Base-by-base conservation (phyloP, 495 filamentous ascomycete species). In the Pyronema omphalodes region DNA sequence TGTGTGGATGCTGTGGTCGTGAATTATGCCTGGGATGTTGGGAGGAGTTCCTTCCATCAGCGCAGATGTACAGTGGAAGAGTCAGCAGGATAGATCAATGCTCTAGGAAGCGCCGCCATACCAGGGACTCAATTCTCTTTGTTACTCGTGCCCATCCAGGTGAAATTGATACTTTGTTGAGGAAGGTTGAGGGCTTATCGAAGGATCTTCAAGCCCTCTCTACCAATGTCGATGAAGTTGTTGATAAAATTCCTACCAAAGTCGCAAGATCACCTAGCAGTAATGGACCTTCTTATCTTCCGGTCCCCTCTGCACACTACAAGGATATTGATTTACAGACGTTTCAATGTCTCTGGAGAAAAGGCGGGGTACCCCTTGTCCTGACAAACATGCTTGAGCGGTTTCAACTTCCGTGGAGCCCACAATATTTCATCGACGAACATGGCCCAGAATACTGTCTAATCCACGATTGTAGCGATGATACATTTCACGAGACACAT, bases 21-120 rank as follows among this genome's bases (percentile, higher is more conserved):
- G 65, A 67, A 54, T 51, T 57, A 14, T 67, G 65, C 51, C 51
- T 67, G 3, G 51, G 49, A 9, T 67, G 65, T 19, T 67, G 59
- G 59, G 57, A 58, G 12, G 55, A 56, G 33, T 67, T 62, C 62
- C 35, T 41, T 1, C 56, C 61, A 12, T 56, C 53, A 29, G 52
- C 29, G n/a, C 39, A 19, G 0, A 12, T 14, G 0, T 43, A 43
- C 37, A 1, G 35, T 23, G 11, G n/a, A 7, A 37, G 33, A 35
- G 9, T 55, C 39, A 43, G 41, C 44, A 45, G 49, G 35, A 51
- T 51, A 14, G 60, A 64, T 23, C 33, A 11, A 9, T 66, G 63
- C 45, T 60, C 62, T 1, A 44, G 14, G 6, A 46, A 19, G 11
- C 52, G 62, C 6, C 55, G 57, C 8, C 63, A 66, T 18, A 23